Evolutionary conservation across 345 rosid species (phyloP).

Genomic region (Anastatica hierochuntica): DNA sequence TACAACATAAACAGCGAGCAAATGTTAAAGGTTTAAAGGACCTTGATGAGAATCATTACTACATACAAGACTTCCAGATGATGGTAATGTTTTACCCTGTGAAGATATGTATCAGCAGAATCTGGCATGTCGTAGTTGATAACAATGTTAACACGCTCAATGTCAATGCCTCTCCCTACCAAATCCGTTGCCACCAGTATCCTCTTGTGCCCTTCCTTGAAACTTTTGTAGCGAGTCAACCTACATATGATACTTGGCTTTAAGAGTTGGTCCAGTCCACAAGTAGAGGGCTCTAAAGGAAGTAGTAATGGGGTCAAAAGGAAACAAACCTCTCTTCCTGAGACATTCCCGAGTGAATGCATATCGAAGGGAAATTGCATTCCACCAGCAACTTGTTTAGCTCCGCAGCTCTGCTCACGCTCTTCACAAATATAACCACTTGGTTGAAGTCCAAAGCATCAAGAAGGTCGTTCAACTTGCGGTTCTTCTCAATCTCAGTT

Average conservation of each 20-base stretch:
- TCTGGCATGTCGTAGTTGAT: slow-evolving; percentile 99
- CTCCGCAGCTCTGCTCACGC: slow-evolving; percentile 94
- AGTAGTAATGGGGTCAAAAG: too few relatives aligned
- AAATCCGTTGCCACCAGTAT: slow-evolving; percentile 94
- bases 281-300: too few relatives aligned
- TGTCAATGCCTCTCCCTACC: slow-evolving; percentile 97
- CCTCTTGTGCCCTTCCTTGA: slow-evolving; percentile 98
- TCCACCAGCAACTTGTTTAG: slow-evolving; percentile 86
- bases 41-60: too few relatives aligned
- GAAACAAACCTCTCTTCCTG: slow-evolving; percentile 82
- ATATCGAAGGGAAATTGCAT: slow-evolving; percentile 95
- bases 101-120: slow-evolving; percentile 95
- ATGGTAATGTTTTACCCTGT: too few relatives aligned
- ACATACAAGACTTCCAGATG: background rate
- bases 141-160: slow-evolving; percentile 97
- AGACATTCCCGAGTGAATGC: slow-evolving; percentile 98
- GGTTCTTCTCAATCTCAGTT: slow-evolving; percentile 88
- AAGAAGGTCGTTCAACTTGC: slow-evolving; percentile 91
- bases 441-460: slow-evolving; percentile 99
- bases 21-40: background rate
- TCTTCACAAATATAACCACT: slow-evolving; percentile 94
- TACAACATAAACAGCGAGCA: slow-evolving; percentile 7
- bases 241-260: too few relatives aligned
- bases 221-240: slow-evolving; percentile 92
- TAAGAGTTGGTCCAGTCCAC: too few relatives aligned